Conservation (phyloP, 805 yeast species). For the Tetrapisispora nanseiensis region DNA sequence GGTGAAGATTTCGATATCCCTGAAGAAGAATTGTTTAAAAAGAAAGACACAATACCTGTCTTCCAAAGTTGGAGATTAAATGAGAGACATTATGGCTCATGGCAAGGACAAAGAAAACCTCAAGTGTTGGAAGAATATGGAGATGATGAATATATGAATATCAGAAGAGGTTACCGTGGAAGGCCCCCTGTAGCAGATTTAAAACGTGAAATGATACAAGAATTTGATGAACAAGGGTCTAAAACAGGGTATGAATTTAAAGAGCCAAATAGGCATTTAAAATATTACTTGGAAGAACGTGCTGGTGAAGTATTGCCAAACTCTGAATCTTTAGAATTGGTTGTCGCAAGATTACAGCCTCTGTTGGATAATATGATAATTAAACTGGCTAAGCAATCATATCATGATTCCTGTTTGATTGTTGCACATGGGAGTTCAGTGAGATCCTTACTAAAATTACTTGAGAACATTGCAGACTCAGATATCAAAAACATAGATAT, state of each 20-base stretch:
- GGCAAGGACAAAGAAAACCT: slow-evolving; percentile 71
- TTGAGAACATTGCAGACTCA: slow-evolving; percentile 55
- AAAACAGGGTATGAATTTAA: slow-evolving; percentile 29
- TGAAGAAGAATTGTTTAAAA: background rate
- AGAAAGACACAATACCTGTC: slow-evolving; percentile 36
- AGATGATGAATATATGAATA: slow-evolving; percentile 60
- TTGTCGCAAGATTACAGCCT: slow-evolving; percentile 54
- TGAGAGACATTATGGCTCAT: slow-evolving; percentile 76
- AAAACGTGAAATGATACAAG: slow-evolving; percentile 31
- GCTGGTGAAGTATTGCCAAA: slow-evolving; percentile 43
- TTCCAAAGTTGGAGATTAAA: slow-evolving; percentile 70
- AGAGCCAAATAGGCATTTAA: slow-evolving; percentile 29
- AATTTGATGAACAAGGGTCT: slow-evolving; percentile 28
- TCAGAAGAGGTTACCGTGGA: slow-evolving; percentile 73
- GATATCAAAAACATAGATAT: slow-evolving; percentile 67
- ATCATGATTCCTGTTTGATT: slow-evolving; percentile 49
- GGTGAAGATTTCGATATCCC: slow-evolving; percentile 7
- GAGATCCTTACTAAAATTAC: slow-evolving; percentile 60
- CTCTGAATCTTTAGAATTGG: slow-evolving; percentile 69
- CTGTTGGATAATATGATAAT: slow-evolving; percentile 44
- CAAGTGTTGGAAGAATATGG: slow-evolving; percentile 58
- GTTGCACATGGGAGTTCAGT: slow-evolving; percentile 81
- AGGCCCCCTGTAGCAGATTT: slow-evolving; percentile 45
- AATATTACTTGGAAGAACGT: slow-evolving; percentile 29
- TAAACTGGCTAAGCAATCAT: slow-evolving; percentile 34